phyloP scores from a whole-genome alignment of 768 basidiomycete species.

The Pulveroboletus sp. region DNA sequence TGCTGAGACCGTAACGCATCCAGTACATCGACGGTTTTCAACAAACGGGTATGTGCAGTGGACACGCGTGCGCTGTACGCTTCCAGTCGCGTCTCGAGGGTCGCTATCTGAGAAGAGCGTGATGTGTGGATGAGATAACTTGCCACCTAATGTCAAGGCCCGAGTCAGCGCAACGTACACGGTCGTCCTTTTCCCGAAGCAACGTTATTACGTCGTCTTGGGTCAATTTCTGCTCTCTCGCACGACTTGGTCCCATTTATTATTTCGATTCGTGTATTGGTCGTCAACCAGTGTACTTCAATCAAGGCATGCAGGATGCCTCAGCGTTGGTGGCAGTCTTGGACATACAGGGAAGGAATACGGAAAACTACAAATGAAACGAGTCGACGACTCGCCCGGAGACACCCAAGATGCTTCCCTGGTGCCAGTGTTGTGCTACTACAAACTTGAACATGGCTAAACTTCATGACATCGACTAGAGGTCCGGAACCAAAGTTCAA shows the following conservation, averaged over 20 bases:
- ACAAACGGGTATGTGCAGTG: constrained; percentile 43
- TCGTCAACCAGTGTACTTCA: constrained; percentile 1
- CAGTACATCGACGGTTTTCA: constrained; percentile 47
- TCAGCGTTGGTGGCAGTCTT: constrained; percentile 1
- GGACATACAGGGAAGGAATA: constrained; percentile 19
- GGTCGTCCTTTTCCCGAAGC: constrained; percentile 26
- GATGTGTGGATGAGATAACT: neutral
- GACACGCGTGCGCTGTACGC: constrained; percentile 39
- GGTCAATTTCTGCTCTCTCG: constrained; percentile 13
- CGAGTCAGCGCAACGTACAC: constrained; percentile 14
- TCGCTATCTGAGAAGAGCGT: constrained; percentile 22
- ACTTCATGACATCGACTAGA: too few species aligned
- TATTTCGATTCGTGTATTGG: neutral
- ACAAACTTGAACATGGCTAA: too few species aligned
- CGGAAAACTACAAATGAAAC: too few species aligned
- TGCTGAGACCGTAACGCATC: constrained; percentile 42
- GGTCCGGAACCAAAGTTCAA: too few species aligned
- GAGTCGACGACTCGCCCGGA: too few species aligned
- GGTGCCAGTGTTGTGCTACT: too few species aligned
- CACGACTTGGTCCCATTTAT: constrained; percentile 26
- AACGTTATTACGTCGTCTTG: constrained; percentile 18
- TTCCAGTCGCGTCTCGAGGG: constrained; percentile 31
- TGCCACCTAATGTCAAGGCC: neutral
- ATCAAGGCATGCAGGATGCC: constrained; percentile 3
- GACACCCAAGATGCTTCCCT: too few species aligned